phyloP scores from a whole-genome alignment of 345 rosid genomes.

The Streptanthus diversifolius region DNA sequence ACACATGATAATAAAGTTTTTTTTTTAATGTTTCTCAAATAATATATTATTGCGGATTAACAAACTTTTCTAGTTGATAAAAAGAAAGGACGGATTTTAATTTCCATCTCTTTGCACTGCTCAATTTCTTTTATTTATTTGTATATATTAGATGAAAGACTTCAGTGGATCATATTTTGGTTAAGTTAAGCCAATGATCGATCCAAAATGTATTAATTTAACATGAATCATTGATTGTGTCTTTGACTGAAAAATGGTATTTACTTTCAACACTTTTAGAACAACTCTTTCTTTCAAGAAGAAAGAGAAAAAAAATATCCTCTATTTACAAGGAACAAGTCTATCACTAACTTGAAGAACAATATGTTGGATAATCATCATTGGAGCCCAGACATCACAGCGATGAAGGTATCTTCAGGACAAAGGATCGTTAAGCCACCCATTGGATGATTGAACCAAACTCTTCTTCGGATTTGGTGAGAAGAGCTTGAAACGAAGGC shows the following conservation, averaged over 20 bases:
- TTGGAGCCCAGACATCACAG: slow-evolving; percentile 31
- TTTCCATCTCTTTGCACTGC: background rate
- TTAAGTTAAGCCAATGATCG: background rate
- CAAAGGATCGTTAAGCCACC: slow-evolving; percentile 54
- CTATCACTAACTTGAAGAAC: background rate
- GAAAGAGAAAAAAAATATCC: background rate
- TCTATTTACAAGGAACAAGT: background rate
- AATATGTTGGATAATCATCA: slow-evolving; percentile 1
- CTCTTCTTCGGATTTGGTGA: slow-evolving; percentile 45
- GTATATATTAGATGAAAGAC: background rate
- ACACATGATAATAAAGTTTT: too few species aligned
- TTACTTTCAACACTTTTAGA: background rate
- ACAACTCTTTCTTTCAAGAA: slow-evolving; percentile 9
- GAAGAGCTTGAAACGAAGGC: slow-evolving; percentile 41
- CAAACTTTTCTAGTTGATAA: too few species aligned
- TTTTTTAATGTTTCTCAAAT: too few species aligned
- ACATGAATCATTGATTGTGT: background rate
- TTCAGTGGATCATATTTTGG: background rate
- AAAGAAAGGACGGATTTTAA: background rate
- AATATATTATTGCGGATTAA: too few species aligned
- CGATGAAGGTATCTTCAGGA: slow-evolving; percentile 41
- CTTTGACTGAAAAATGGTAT: background rate
- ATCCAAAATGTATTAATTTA: background rate
- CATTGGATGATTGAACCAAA: slow-evolving; percentile 46
- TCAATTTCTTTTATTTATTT: background rate